A percentile compares a stretch with the other conserved stretches of the same genome.
Conservation (phyloP, 164 flowering plant species). For the Vitis rupestris region DNA sequence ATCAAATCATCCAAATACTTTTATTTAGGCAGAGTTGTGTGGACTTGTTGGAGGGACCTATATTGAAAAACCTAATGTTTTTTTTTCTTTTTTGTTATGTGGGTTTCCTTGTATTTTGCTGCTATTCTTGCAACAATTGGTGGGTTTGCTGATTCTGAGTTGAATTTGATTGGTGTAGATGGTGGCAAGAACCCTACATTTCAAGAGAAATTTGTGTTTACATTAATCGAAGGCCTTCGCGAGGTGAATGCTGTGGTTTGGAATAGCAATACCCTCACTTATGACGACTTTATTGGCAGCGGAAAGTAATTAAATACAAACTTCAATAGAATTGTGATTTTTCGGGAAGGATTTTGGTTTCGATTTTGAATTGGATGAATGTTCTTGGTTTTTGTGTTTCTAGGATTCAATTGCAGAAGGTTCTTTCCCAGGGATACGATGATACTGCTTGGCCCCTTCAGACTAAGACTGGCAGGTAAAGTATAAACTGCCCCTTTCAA, state of each 20-base stretch:
- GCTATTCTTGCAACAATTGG: too few relatives aligned
- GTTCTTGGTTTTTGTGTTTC: slow-evolving; percentile 3
- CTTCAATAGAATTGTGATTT: background rate
- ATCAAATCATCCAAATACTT: too few relatives aligned
- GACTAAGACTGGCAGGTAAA: slow-evolving; percentile 67
- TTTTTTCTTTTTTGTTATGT: too few relatives aligned
- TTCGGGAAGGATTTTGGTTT: background rate
- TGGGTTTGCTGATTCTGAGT: background rate
- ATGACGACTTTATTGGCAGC: slow-evolving; percentile 78
- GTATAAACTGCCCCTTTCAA: background rate
- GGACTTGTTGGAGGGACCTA: too few relatives aligned
- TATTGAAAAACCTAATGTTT: too few relatives aligned
- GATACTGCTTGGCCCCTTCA: slow-evolving; percentile 74
- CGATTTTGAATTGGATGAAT: slow-evolving; percentile 8
- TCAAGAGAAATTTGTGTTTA: slow-evolving; percentile 78
- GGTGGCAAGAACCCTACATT: slow-evolving; percentile 82
- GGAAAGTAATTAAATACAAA: slow-evolving; percentile 56
- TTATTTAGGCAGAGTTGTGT: too few relatives aligned
- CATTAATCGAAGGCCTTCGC: slow-evolving; percentile 70
- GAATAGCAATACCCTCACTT: slow-evolving; percentile 77
- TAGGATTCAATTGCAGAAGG: slow-evolving; percentile 80
- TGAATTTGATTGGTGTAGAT: slow-evolving; percentile 38
- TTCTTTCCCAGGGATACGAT: slow-evolving; percentile 74
- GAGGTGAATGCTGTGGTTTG: slow-evolving; percentile 68
- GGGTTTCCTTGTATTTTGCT: too few relatives aligned